These are phyloP conservation scores for Nakazawaea wyomingensis DNA, from an alignment of 805 yeast species.

Conservation along the genomic window DNA sequence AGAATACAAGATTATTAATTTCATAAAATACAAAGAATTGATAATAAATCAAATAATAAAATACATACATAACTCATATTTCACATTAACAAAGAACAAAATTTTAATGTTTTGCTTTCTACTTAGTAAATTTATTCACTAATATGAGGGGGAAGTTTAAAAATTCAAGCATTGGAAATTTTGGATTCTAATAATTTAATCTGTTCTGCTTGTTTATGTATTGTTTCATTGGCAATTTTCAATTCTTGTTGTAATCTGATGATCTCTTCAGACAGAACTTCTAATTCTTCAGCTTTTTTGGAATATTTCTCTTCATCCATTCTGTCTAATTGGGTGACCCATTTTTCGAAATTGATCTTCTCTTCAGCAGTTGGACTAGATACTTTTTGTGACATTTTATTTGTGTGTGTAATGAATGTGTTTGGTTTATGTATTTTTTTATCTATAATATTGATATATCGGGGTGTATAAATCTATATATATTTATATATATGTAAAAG, in stretches of 20 bases:
- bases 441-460: too few species aligned
- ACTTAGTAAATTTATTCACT: too few species aligned
- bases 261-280: not conserved
- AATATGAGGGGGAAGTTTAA: too few species aligned
- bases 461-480: too few species aligned
- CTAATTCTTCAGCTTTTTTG: slow-evolving; percentile 2
- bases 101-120: too few species aligned
- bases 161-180: not conserved
- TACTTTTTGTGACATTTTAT: not conserved
- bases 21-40: too few species aligned
- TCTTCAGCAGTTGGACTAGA: not conserved
- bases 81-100: too few species aligned
- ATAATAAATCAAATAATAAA: too few species aligned
- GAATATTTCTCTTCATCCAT: slow-evolving; percentile 4
- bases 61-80: too few species aligned
- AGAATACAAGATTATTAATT: too few species aligned
- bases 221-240: not conserved
- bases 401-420: not conserved
- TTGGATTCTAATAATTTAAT: not conserved
- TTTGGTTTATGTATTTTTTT: too few species aligned
- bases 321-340: slow-evolving; percentile 3
- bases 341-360: slow-evolving; percentile 3
- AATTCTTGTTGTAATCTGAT: not conserved
- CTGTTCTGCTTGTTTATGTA: not conserved
- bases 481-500: too few species aligned